Evolutionary conservation across 768 basidiomycete species (phyloP), one percentile per base, ranked within the genome.

Genomic region (Termitomyces sp.): DNA sequence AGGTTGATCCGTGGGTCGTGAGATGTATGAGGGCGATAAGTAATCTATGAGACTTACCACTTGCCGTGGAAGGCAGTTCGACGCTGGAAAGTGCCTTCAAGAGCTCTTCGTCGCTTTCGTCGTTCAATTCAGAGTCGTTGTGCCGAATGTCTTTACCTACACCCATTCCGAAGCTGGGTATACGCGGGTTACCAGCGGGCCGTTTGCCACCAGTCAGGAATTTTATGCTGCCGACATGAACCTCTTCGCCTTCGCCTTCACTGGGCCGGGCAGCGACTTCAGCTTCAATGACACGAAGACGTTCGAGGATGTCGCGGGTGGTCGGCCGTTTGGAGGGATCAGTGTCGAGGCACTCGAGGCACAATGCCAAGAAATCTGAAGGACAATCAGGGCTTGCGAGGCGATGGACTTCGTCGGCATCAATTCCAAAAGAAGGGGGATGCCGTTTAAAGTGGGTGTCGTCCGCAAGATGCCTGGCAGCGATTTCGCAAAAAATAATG

Each of bases 401-500:
- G 36, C 71, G 72, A 51, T 77, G 80, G 18, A 97, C 82, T 70
- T 99, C 94, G 0, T 78, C 81, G 0, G 72, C 60, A 62, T 96
- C 92, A 54, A 98, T 80, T 1, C 81, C 84, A 74, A 94, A 98
- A 0, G 75, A 72, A 0, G 96, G 95, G 0, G 92, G 83, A 3
- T 78, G 75, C 4, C 96, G 86, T 72, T 92, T 87, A 70, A 89
- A 87, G 60, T 83, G 77, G 47, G 79, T 70, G 58, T 92, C 90
- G 63, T 96, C 92, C 0, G 95, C 95, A n/a, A 98, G 80, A 45
- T 76, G 82, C 22, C 94, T 81, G 3, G 90, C 82, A 0, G 88
- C 79, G 66, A 99, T 93, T 73, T 99, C 96, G 65, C 92, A 92
- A 67, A 97, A 89, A 59, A 94, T 93, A 65, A 96, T 83, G 0